Base-by-base conservation (phyloP, 1,284 basidiomycete genomes). In the Leccinum griseonigrum region DNA sequence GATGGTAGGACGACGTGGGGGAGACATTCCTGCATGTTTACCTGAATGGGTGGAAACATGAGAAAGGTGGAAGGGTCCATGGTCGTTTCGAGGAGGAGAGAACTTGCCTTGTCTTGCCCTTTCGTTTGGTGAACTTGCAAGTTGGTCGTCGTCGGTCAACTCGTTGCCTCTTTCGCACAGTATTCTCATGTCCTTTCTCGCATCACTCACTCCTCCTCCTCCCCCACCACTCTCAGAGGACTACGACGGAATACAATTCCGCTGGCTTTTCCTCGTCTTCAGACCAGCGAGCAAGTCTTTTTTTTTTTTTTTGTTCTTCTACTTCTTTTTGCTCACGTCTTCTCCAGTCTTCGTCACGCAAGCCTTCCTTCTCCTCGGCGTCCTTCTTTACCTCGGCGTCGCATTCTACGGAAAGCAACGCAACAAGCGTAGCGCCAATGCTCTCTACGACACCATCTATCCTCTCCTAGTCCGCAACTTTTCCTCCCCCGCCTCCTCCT, bases 241-340 rank as follows among this genome's bases (percentile, higher is more conserved):
- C 34, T 90, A 88, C 68, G 72, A 80, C 22, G 88, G 92, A 16
- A 73, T 83, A 54, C 83, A 95, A 74, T 86, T 81, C 71, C 80
- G 76, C 64, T 94, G 88, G 88, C 88, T 83, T 71, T 81, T 86
- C 65, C 77, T 96, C 67, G 84, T 87, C 52, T 92, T 95, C 77
- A 80, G 92, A 56, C 94, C 94, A 11, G 90, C 88, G n/a, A 74
- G 90, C 90, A 22, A 59, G 61, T 66, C 2, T 3, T 8, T 48
- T 40, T n/a, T 26, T 11, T 16, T 18, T 3, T 2, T 2, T 1
- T 18, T 16, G 14, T 1, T 14, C n/a, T 43, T 43, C n/a, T 22
- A 22, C 22, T 22, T 22, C 22, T 22, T 43, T 46, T 18, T 16
- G 18, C 61, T 60, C 52, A 46, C 26, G 5, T 28, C 26, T 2